Base-by-base conservation (phyloP, 2,329 filamentous ascomycete species). In the Talaromyces sp. region DNA sequence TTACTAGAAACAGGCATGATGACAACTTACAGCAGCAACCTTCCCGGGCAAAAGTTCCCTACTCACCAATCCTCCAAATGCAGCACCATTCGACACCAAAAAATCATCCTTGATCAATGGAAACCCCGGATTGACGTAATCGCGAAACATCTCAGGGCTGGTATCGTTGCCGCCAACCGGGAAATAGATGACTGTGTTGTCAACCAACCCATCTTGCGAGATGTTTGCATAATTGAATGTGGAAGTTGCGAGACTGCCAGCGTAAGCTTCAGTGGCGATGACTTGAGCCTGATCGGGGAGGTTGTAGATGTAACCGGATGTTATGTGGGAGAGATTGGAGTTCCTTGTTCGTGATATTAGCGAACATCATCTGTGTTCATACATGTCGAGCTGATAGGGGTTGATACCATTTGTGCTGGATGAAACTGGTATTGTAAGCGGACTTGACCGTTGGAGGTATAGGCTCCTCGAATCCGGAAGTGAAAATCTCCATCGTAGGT, bases 331-430 rank as follows among this genome's bases (percentile, higher is more conserved):
- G 1, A 80, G 3, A n/a, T 78, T 74, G 3, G 71, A 56, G 54
- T 79, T 73, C 77, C 77, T 31, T 78, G n/a, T 6, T 1, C 3
- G 11, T 9, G 14, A 10, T 22, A 67, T 31, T 64, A 67, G 58
- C 50, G 11, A 22, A 5, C 35, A 37, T 13, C 35, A 47, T 3
- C 8, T 9, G 16, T n/a, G 64, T 58, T 31, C 27, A 39, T 16
- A 1, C 41, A 14, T 24, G 14, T 27, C 7, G 37, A 43, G 19
- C 16, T 35, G 19, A 14, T 22, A 57, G 27, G 13, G 11, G 1
- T 16, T 6, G 27, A 1, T 13, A 76, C 77, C 77, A 79, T 66
- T 79, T 79, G 57, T 79, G 77, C 58, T 79, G 77, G 10, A 78
- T 66, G 52, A 78, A 78, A 24, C 68, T 73, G 22, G 76, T 70